These are phyloP conservation scores for Fagopyrum tataricum DNA, from an alignment of 148 eudicot genomes.

Conservation along the genomic window DNA sequence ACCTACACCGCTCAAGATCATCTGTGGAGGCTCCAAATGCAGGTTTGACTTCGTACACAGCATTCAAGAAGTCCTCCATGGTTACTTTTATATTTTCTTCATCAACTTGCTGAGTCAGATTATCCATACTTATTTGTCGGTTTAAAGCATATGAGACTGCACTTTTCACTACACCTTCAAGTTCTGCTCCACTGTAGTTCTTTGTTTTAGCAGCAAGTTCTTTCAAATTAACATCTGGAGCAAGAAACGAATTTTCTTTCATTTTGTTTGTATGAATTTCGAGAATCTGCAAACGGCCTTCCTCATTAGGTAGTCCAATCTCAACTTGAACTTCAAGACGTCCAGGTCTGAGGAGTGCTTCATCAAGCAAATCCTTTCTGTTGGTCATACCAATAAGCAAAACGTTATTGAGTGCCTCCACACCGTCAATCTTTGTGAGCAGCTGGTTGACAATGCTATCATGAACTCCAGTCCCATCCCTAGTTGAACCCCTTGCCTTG, in stretches of 20 bases:
- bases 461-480: constrained; percentile 99
- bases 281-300: constrained; percentile 91
- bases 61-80: constrained; percentile 88
- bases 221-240: constrained; percentile 78
- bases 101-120: constrained; percentile 86
- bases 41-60: constrained; percentile 75
- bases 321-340: constrained; percentile 99
- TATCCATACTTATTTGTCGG: constrained; percentile 83
- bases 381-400: constrained; percentile 98
- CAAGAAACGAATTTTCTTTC: constrained; percentile 94
- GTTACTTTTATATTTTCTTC: constrained; percentile 94
- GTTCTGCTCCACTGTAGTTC: constrained; percentile 99
- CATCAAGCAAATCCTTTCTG: constrained; percentile 97
- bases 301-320: constrained; percentile 97
- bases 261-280: constrained; percentile 94
- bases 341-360: constrained; percentile 99
- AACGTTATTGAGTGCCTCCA: constrained; percentile 94
- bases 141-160: constrained; percentile 95
- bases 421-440: constrained; percentile 98
- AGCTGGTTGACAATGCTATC: constrained; percentile 98
- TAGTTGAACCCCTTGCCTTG: constrained; percentile 98
- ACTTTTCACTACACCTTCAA: constrained; percentile 99
- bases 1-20: constrained; percentile 99
- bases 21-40: constrained; percentile 96
- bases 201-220: constrained; percentile 93